Conservation (phyloP, 768 basidiomycete genomes). For the Naganishia randhawae region DNA sequence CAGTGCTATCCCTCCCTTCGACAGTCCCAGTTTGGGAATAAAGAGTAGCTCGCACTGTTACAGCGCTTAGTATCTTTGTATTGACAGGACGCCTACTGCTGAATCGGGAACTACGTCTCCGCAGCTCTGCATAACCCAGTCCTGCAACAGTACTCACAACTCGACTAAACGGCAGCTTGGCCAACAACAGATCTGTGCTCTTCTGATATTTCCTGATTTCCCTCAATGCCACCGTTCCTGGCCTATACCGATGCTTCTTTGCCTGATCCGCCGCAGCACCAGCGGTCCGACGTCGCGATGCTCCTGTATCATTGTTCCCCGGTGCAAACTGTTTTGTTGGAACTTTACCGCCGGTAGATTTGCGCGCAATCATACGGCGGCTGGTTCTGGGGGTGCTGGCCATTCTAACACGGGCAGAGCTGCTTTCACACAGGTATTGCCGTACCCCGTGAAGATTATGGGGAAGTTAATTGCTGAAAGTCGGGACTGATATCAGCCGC, state of each 20-base stretch:
- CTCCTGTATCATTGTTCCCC: background rate
- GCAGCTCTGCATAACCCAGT: slow-evolving; percentile 21
- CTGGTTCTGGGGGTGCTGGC: slow-evolving; percentile 20
- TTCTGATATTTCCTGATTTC: slow-evolving; percentile 95
- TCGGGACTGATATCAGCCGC: background rate
- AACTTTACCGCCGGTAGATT: slow-evolving; percentile 26
- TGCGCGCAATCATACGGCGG: slow-evolving; percentile 22
- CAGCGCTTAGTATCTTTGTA: too few relatives aligned
- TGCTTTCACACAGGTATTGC: background rate
- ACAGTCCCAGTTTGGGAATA: too few relatives aligned
- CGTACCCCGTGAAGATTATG: background rate
- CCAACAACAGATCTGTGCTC: slow-evolving; percentile 79
- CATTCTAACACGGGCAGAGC: background rate
- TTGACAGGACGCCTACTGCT: too few relatives aligned
- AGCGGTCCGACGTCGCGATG: slow-evolving; percentile 8
- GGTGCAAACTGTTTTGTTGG: slow-evolving; percentile 20
- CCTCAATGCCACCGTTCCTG: slow-evolving; percentile 81
- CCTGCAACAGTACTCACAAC: slow-evolving; percentile 59
- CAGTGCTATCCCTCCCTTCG: too few relatives aligned
- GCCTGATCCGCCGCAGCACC: background rate
- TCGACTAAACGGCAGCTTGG: slow-evolving; percentile 86
- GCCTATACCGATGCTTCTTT: slow-evolving; percentile 66
- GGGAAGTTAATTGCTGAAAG: background rate
- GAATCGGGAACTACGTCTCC: background rate
- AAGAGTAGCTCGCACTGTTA: too few relatives aligned